Evolutionary conservation across 2,329 filamentous ascomycete species (phyloP).

Genomic region (Colletotrichum limetticola): DNA sequence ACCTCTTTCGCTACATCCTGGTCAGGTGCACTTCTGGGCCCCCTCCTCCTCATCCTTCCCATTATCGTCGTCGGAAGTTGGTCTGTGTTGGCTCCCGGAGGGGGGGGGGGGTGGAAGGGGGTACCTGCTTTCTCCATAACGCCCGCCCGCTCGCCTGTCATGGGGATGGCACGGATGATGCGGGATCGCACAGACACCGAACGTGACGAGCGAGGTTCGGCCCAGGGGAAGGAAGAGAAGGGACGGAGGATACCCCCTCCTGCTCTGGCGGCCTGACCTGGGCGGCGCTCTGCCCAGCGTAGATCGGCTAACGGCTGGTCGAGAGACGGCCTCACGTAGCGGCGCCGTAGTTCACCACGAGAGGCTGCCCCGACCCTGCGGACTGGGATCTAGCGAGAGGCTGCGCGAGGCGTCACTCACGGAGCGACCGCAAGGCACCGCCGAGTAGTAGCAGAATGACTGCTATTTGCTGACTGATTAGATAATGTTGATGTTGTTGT

Average conservation of each 20-base stretch:
- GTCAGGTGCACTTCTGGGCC: not conserved
- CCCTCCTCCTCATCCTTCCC: not conserved
- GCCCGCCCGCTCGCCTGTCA: not conserved
- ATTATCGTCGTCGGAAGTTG: conserved; percentile 19
- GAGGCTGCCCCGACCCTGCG: conserved; percentile 32
- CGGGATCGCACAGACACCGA: conserved; percentile 13
- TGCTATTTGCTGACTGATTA: not conserved
- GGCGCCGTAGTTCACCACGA: conserved; percentile 6
- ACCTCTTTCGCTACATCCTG: not conserved
- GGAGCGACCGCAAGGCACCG: not conserved
- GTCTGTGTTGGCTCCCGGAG: conserved; percentile 29
- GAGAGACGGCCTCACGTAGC: conserved; percentile 14
- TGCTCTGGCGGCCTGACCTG: not conserved
- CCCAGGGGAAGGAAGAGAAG: not conserved
- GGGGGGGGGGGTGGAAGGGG: no score
- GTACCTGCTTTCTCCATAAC: not conserved
- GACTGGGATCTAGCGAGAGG: conserved; percentile 22
- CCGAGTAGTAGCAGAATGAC: not conserved
- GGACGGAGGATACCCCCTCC: not conserved
- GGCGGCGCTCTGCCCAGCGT: not conserved
- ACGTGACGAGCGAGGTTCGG: not conserved
- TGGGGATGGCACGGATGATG: conserved; percentile 6
- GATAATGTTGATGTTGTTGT: not conserved
- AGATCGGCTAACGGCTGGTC: conserved; percentile 31
- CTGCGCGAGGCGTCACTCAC: conserved; percentile 27